Evolutionary conservation across 345 rosid genomes (phyloP), one percentile per base, ranked within the genome.

Genomic region (Heritiera fomes): DNA sequence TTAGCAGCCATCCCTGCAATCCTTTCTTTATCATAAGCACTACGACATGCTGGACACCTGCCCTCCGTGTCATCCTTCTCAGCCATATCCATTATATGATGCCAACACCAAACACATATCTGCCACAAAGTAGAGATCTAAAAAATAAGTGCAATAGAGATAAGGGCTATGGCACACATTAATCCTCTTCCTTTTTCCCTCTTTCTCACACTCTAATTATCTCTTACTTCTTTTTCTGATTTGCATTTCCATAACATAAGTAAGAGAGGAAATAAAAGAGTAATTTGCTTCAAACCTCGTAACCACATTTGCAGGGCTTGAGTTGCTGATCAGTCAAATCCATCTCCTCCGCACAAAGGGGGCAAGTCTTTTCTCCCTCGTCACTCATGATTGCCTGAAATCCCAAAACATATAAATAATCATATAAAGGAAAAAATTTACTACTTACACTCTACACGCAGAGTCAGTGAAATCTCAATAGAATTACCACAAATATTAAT

Each of bases 91-190:
- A 91, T 90, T 41, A 95, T 86, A 67, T 93, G 98, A 85, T 93
- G 93, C 98, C 98, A 95, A 77, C 98, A 95, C 98, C 98, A 95
- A 69, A 95, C 97, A 85, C 98, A 95, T 75, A 95, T 87, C 98
- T 95, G 82, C 61, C 79, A 73, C n/a, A 17, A 70, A 56, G 12
- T 43, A 43, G 45, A 43, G 7, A 43, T 43, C 6, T 0, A 6
- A 6, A 41, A 38, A 53, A 53, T 53, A 53, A 53, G 58, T 15
- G 0, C 30, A 32, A 41, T 7, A 52, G 49, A 77, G 18, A 17
- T 68, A 12, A 32, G 41, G 15, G 2, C n/a, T 38, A 2, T 13
- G 38, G 8, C 38, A 61, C 10, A 43, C 12, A 59, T 23, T 4
- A 75, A 62, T 46, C 32, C 38, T 15, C 15, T 34, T 2, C 3